Conservation (phyloP, 345 rosid species). For the Populus euphratica region DNA sequence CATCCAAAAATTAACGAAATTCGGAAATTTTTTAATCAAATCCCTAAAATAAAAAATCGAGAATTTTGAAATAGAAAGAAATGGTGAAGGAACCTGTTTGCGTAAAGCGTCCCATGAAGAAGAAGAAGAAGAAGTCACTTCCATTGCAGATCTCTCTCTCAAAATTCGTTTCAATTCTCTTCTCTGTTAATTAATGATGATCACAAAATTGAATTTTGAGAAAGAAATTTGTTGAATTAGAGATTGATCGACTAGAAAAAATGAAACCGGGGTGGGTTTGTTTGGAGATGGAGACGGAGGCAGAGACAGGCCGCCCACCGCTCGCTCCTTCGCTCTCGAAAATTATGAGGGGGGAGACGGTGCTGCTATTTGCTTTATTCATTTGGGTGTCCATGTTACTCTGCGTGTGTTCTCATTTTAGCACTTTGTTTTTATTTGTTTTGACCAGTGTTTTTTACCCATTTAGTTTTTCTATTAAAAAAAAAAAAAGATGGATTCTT, state of each 20-base stretch:
- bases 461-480: too few relatives aligned
- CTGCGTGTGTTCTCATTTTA: background rate
- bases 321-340: background rate
- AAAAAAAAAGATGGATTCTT: too few relatives aligned
- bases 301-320: background rate
- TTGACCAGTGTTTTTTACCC: too few relatives aligned
- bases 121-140: slow-evolving; percentile 53
- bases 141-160: slow-evolving; percentile 39
- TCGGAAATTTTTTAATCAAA: background rate
- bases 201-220: too few relatives aligned
- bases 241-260: background rate
- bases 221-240: background rate
- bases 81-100: slow-evolving; percentile 53
- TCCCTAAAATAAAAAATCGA: background rate
- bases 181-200: background rate
- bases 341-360: background rate
- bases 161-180: background rate
- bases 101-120: slow-evolving; percentile 97
- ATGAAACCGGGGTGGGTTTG: background rate
- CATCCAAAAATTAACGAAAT: background rate
- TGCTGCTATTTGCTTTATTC: slow-evolving; percentile 8
- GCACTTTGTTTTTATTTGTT: background rate
- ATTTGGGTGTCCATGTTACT: background rate
- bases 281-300: background rate
- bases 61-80: background rate